Evolutionary conservation across 2,329 filamentous ascomycete genomes (phyloP).

Genomic region (Pseudogymnoascus sp.): DNA sequence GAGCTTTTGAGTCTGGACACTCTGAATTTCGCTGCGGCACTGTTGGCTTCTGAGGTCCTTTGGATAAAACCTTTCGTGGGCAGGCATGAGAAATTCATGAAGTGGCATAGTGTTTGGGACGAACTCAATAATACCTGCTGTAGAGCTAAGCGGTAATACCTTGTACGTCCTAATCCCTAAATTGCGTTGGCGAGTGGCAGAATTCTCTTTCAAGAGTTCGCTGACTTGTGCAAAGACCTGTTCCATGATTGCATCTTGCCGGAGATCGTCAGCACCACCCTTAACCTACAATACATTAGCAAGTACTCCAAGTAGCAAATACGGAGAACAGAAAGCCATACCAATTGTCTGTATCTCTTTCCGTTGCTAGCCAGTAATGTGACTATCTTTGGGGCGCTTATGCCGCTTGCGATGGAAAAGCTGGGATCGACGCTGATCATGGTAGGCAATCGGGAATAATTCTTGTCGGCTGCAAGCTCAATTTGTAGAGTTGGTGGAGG

Average conservation of each 20-base stretch:
- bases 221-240: constrained; percentile 97
- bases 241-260: constrained; percentile 98
- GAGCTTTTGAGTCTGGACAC: constrained; percentile 60
- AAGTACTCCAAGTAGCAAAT: constrained; percentile 10
- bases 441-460: constrained; percentile 72
- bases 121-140: constrained; percentile 91
- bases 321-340: constrained; percentile 30
- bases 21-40: constrained; percentile 73
- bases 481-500: constrained; percentile 88
- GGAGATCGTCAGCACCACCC: constrained; percentile 88
- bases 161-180: constrained; percentile 95
- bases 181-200: constrained; percentile 77
- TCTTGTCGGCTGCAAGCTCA: constrained; percentile 60
- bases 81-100: constrained; percentile 85
- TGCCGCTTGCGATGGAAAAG: constrained; percentile 80
- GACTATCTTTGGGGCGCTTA: constrained; percentile 90
- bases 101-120: constrained; percentile 88
- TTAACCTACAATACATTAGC: constrained; percentile 54
- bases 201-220: constrained; percentile 76
- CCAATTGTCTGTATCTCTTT: constrained; percentile 74
- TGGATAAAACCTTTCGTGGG: constrained; percentile 80
- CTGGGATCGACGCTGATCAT: constrained; percentile 64
- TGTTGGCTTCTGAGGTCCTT: constrained; percentile 68
- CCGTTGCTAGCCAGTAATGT: constrained; percentile 75
- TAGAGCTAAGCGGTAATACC: constrained; percentile 78